These are phyloP conservation scores for Phytophthora aleatoria DNA, from an alignment of 352 stramenopile species.

Conservation along the genomic window DNA sequence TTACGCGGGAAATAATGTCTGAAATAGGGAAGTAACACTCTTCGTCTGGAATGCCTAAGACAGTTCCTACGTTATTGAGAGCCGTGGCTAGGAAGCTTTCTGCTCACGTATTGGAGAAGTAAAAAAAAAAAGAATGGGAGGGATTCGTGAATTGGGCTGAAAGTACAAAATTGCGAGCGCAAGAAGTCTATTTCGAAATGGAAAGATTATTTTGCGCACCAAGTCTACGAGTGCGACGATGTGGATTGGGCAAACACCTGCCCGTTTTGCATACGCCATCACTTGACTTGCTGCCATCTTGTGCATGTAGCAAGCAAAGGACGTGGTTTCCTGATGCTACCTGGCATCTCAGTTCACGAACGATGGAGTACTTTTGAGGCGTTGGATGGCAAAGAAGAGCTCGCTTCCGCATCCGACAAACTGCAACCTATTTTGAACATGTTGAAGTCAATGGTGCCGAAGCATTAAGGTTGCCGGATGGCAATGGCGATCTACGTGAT, in stretches of 20 bases:
- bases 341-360: slow-evolving; percentile 1
- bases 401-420: not conserved
- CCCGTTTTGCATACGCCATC: slow-evolving; percentile 10
- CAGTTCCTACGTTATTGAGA: slow-evolving; percentile 6
- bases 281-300: slow-evolving; percentile 13
- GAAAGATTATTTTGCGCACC: slow-evolving; percentile 9
- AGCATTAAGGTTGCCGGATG: slow-evolving; percentile 10
- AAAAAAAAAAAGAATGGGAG: slow-evolving; percentile 24
- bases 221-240: not conserved
- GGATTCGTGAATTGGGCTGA: slow-evolving; percentile 20
- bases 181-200: slow-evolving; percentile 12
- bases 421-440: slow-evolving; percentile 10
- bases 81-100: not conserved
- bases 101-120: slow-evolving; percentile 3
- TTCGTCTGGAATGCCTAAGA: slow-evolving; percentile 2
- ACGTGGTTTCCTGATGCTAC: not conserved
- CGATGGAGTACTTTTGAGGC: slow-evolving; percentile 5
- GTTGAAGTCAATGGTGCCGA: slow-evolving; percentile 12
- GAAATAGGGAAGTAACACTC: slow-evolving; percentile 1
- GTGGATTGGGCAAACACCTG: slow-evolving; percentile 6
- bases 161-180: slow-evolving; percentile 29
- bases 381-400: slow-evolving; percentile 3
- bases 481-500: not conserved
- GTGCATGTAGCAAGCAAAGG: slow-evolving; percentile 7
- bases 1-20: slow-evolving; percentile 15